Percentiles rank a stretch among this genome's conserved stretches.
Evolutionary conservation across 805 yeast genomes (phyloP).

Genomic region (Peterozyma toletana): DNA sequence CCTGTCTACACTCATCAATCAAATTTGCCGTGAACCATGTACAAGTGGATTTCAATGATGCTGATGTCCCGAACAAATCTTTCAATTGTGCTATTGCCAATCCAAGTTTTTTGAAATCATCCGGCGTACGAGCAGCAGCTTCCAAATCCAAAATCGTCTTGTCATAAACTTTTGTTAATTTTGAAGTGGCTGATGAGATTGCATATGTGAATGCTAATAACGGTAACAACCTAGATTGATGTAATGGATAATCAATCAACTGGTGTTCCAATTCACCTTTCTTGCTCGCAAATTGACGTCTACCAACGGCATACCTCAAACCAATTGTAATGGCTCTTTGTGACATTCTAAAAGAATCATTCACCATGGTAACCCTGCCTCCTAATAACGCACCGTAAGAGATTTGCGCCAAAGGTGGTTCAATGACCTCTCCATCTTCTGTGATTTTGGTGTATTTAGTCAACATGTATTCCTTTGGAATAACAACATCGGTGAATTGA

Average conservation of each 20-base stretch:
- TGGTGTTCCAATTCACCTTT: constrained; percentile 50
- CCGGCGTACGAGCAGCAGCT: constrained; percentile 39
- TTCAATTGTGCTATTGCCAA: constrained; percentile 57
- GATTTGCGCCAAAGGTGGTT: constrained; percentile 83
- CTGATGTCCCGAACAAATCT: constrained; percentile 75
- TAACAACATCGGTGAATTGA: constrained; percentile 75
- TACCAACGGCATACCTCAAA: constrained; percentile 78
- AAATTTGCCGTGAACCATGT: constrained; percentile 80
- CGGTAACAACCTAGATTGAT: constrained; percentile 85
- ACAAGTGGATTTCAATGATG: constrained; percentile 80
- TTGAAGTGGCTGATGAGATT: constrained; percentile 62
- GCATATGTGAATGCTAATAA: constrained; percentile 73
- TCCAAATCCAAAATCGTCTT: constrained; percentile 47
- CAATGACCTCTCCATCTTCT: constrained; percentile 58
- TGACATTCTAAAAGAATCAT: constrained; percentile 75
- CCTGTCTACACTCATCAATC: constrained; percentile 86
- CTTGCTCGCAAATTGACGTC: constrained; percentile 70
- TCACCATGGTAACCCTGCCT: constrained; percentile 88
- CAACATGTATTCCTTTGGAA: constrained; percentile 80
- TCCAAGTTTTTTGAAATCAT: constrained; percentile 35
- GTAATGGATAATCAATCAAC: constrained; percentile 79
- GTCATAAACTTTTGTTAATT: constrained; percentile 46
- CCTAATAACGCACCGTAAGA: constrained; percentile 82
- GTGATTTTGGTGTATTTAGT: constrained; percentile 71
- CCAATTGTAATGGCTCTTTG: constrained; percentile 81